Base-by-base conservation (phyloP, 805 yeast genomes). In the Schizosaccharomyces osmophilus region DNA sequence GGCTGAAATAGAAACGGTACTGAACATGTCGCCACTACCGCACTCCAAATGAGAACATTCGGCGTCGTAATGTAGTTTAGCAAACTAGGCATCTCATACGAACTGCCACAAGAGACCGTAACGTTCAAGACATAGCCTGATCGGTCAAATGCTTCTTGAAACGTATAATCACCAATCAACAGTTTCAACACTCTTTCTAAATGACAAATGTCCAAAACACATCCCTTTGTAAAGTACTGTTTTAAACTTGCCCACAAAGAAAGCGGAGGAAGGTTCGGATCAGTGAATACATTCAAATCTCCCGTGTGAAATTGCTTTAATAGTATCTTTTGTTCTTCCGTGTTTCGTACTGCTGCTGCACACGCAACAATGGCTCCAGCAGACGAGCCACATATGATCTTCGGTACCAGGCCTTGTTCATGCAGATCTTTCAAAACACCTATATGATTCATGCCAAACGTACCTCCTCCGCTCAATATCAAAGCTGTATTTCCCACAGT, bases 281-380 rank as follows among this genome's bases (percentile, higher is more conserved):
- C 76, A 36, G 79, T 83, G 59, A 82, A 79, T 62, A 89, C 81
- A 17, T 82, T 79, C 17, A 67, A 63, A 62, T 75, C 72, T 42
- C 63, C 62, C 55, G 64, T 62, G n/a, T 63, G 62, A 63, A 80
- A 78, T 29, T 75, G 76, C 59, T 69, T 71, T 63, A 90, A 72
- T 19, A 87, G 69, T 5, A 72, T 77, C 32, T 68, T 71, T 9
- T 72, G 64, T 70, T 89, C 97, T 41, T 81, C 85, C 63, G 82
- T 82, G 9, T 83, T 79, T 68, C 84, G 87, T 19, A 85, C 83
- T 68, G 95, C 87, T 59, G 93, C 75, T 19, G 93, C 81, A 59
- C 95, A 80, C 22, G 97, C 97, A 59, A 93, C 83, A 61, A 93
- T 89, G 1, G 96, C 88, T 19, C 99, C 99, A 0, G 97, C 95